phyloP scores from a whole-genome alignment of 140 eudicot genomes.

The Senecio squalidus region DNA sequence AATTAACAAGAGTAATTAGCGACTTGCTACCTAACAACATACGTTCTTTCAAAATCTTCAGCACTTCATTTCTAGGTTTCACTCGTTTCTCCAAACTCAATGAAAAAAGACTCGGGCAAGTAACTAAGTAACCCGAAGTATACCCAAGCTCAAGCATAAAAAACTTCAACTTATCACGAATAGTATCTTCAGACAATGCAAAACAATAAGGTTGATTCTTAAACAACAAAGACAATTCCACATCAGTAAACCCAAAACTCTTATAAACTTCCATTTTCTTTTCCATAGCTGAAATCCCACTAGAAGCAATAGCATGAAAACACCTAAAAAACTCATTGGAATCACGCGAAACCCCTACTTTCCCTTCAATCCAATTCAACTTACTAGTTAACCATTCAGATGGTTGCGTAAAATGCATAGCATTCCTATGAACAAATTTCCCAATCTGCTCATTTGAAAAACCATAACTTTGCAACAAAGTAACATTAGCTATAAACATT shows the following conservation, averaged over 20 bases:
- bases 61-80: constrained; percentile 41
- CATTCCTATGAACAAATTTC: constrained; percentile 19
- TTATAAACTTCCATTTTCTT: constrained; percentile 33
- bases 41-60: constrained; percentile 34
- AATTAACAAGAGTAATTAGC: constrained; percentile 25
- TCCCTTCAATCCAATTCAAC: constrained; percentile 23
- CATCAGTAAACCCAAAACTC: constrained; percentile 40
- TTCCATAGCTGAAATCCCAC: constrained; percentile 14
- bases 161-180: constrained; percentile 23
- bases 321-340: constrained; percentile 22
- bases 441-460: constrained; percentile 27
- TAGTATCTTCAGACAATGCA: constrained; percentile 27
- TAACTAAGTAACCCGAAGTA: constrained; percentile 21
- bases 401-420: constrained; percentile 21
- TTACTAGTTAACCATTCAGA: constrained; percentile 21
- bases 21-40: constrained; percentile 15
- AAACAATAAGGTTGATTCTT: constrained; percentile 28
- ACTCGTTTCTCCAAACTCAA: constrained; percentile 46
- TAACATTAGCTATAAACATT: constrained; percentile 16
- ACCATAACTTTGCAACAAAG: constrained; percentile 27
- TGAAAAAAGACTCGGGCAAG: constrained; percentile 25
- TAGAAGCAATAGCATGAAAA: constrained; percentile 17
- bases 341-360: constrained; percentile 20
- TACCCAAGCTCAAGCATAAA: constrained; percentile 30
- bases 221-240: constrained; percentile 18